phyloP scores from a whole-genome alignment of 495 filamentous ascomycete genomes.

The Penicillium tannophilum region DNA sequence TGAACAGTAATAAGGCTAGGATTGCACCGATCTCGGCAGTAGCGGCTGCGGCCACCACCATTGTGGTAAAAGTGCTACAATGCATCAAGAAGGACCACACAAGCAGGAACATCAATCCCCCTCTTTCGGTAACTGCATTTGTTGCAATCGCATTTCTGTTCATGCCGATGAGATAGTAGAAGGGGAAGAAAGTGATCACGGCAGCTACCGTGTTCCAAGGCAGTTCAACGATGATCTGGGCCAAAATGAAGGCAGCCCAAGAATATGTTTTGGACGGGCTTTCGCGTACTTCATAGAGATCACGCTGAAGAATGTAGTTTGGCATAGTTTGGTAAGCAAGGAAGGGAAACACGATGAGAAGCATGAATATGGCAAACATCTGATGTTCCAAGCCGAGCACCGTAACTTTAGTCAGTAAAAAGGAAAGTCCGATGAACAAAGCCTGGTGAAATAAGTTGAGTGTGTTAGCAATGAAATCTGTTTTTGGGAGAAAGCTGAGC shows the following conservation, averaged over 20 bases:
- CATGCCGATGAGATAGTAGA: slow-evolving; percentile 65
- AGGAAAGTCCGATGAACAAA: slow-evolving; percentile 84
- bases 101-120: slow-evolving; percentile 53
- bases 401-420: slow-evolving; percentile 65
- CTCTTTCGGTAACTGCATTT: slow-evolving; percentile 39
- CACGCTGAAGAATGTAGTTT: slow-evolving; percentile 60
- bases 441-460: not conserved
- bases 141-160: slow-evolving; percentile 41
- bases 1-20: slow-evolving; percentile 36
- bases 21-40: slow-evolving; percentile 42
- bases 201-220: slow-evolving; percentile 35
- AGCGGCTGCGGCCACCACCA: slow-evolving; percentile 7
- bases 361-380: slow-evolving; percentile 79
- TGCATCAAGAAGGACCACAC: slow-evolving; percentile 42
- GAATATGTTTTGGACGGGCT: slow-evolving; percentile 62
- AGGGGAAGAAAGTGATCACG: slow-evolving; percentile 54
- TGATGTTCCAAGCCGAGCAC: slow-evolving; percentile 80
- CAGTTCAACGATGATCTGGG: slow-evolving; percentile 10
- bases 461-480: not conserved
- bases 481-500: not conserved
- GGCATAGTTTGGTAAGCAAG: slow-evolving; percentile 72
- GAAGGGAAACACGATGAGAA: slow-evolving; percentile 71
- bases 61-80: slow-evolving; percentile 6
- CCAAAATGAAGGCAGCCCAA: slow-evolving; percentile 62
- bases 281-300: slow-evolving; percentile 66